These are phyloP conservation scores for Monoraphidium neglectum DNA, from an alignment of 139 green algal genomes.

Conservation along the genomic window DNA sequence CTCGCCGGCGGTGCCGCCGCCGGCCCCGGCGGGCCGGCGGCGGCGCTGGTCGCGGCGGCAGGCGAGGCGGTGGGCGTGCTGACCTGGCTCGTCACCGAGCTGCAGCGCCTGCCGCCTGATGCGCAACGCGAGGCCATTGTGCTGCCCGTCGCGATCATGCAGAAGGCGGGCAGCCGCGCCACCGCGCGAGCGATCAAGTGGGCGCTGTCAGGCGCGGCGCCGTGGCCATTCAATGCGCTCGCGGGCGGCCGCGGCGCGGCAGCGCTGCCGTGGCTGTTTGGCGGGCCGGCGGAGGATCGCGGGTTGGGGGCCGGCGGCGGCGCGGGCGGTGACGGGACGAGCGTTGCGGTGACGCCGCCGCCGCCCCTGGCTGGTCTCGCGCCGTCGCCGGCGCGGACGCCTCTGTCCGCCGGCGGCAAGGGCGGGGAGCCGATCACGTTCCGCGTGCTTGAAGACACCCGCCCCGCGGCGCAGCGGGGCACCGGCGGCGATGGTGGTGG, in stretches of 20 bases:
- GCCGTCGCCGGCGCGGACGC: too few relatives aligned
- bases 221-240: not conserved
- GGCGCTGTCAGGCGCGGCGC: slow-evolving; percentile 2
- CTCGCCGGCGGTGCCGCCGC: not conserved
- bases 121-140: slow-evolving; percentile 38
- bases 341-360: too few relatives aligned
- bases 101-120: slow-evolving; percentile 31
- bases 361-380: too few relatives aligned
- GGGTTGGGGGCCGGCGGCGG: not conserved
- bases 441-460: not conserved
- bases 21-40: not conserved
- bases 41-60: not conserved
- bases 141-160: slow-evolving; percentile 36
- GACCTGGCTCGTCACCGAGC: slow-evolving; percentile 48
- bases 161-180: slow-evolving; percentile 39
- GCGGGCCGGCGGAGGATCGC: not conserved
- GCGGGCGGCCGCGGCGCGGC: not conserved
- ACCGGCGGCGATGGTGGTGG: not conserved
- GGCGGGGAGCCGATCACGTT: too few relatives aligned
- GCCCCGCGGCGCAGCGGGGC: not conserved
- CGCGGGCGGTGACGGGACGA: too few relatives aligned
- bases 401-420: slow-evolving; percentile 1
- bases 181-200: slow-evolving; percentile 33
- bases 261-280: not conserved
- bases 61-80: slow-evolving; percentile 34